A percentile compares a stretch with the other conserved stretches of the same genome.
Evolutionary conservation across 2,329 filamentous ascomycete species (phyloP).

Genomic region (Cladorrhinum sp.): DNA sequence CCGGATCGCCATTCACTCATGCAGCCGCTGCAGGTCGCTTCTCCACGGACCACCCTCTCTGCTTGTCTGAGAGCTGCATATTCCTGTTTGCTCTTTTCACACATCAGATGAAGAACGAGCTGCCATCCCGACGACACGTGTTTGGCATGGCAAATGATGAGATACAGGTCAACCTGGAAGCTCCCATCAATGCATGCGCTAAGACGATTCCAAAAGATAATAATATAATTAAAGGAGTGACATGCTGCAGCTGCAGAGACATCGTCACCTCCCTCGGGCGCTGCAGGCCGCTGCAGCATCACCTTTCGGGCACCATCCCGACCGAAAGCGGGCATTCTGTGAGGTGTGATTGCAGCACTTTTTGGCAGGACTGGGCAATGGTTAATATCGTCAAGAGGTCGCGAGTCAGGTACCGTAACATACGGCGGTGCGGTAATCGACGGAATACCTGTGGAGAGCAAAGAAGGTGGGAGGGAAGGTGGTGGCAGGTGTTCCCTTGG

Average conservation of each 20-base stretch:
- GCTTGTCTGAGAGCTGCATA: constrained; percentile 4
- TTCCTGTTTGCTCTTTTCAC: background rate
- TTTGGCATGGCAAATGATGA: background rate
- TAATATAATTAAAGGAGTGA: background rate
- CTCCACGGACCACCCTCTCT: constrained; percentile 3
- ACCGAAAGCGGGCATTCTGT: background rate
- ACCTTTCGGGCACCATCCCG: background rate
- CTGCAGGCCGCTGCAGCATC: background rate
- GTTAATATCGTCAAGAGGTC: background rate
- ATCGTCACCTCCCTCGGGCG: background rate
- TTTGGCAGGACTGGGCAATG: background rate
- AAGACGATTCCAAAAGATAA: background rate
- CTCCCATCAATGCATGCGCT: background rate
- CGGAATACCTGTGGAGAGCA: background rate
- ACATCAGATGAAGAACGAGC: background rate
- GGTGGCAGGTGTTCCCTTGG: background rate
- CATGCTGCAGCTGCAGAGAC: background rate
- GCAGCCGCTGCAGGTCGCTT: constrained; percentile 21
- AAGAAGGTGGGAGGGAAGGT: background rate
- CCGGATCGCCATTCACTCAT: constrained; percentile 16
- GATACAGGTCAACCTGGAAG: background rate
- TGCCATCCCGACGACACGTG: background rate
- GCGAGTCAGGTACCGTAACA: background rate
- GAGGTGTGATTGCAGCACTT: background rate
- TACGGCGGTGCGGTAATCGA: background rate